Evolutionary conservation across 2,329 filamentous ascomycete genomes (phyloP).

Genomic region (Neofusicoccum parvum): DNA sequence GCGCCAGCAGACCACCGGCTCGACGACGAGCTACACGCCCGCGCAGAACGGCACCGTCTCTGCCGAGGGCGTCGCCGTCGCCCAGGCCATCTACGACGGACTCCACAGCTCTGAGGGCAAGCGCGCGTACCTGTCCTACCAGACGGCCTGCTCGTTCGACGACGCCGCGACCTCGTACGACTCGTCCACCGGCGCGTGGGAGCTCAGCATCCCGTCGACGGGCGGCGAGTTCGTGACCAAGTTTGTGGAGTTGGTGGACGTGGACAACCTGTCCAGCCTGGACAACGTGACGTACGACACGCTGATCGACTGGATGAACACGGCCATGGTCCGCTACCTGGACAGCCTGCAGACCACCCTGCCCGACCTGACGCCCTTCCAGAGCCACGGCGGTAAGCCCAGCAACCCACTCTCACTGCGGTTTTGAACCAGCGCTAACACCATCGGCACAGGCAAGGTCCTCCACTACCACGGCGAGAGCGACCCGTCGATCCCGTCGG

Average conservation of each 20-base stretch:
- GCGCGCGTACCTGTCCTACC: slow-evolving; percentile 47
- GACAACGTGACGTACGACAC: slow-evolving; percentile 57
- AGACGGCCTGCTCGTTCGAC: slow-evolving; percentile 33
- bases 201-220: slow-evolving; percentile 34
- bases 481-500: slow-evolving; percentile 56
- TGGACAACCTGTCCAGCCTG: slow-evolving; percentile 25
- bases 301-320: slow-evolving; percentile 56
- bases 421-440: not conserved
- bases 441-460: slow-evolving; percentile 45
- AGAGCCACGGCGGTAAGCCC: slow-evolving; percentile 46
- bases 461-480: slow-evolving; percentile 61
- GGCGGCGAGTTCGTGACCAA: slow-evolving; percentile 48
- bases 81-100: slow-evolving; percentile 35
- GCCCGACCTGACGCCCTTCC: slow-evolving; percentile 56
- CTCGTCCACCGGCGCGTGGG: slow-evolving; percentile 34
- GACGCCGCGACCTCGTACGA: slow-evolving; percentile 42
- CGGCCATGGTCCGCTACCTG: slow-evolving; percentile 49
- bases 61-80: slow-evolving; percentile 32
- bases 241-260: slow-evolving; percentile 38
- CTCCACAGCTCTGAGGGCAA: slow-evolving; percentile 44
- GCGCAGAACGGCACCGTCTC: slow-evolving; percentile 39
- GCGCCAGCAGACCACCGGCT: slow-evolving; percentile 7
- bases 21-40: slow-evolving; percentile 24
- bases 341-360: slow-evolving; percentile 57
- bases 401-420: rapidly evolving